Percentiles rank a stretch among this genome's conserved stretches.
These are phyloP conservation scores for Plantago coronopus DNA, from an alignment of 305 asterid genomes.

Conservation along the genomic window DNA sequence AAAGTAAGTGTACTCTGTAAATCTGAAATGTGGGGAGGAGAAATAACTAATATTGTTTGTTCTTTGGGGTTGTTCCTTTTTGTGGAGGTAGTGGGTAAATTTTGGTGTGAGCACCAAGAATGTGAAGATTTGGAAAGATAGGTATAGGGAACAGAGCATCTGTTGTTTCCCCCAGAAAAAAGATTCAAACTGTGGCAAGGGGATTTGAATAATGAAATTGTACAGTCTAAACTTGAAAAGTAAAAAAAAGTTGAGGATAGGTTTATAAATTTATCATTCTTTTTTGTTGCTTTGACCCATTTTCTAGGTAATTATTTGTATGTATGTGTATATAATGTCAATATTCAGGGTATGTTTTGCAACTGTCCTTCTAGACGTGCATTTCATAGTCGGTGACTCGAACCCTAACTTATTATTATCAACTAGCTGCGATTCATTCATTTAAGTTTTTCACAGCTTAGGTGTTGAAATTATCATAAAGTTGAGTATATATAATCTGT, in stretches of 20 bases:
- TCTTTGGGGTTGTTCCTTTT: conserved; percentile 9
- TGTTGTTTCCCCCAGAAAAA: conserved; percentile 31
- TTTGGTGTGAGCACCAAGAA: conserved; percentile 33
- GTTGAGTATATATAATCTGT: too few species aligned
- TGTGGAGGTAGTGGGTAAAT: conserved; percentile 22
- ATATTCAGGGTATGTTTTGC: too few species aligned
- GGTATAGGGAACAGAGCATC: conserved; percentile 49
- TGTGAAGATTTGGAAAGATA: conserved; percentile 50
- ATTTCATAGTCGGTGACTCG: too few species aligned
- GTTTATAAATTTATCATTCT: conserved; percentile 24
- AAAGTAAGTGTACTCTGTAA: conserved; percentile 35
- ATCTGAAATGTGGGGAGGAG: conserved; percentile 33
- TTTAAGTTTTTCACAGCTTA: too few species aligned
- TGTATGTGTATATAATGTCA: too few species aligned
- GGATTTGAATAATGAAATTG: conserved; percentile 54
- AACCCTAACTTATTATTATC: too few species aligned
- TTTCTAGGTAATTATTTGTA: too few species aligned
- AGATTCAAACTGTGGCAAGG: conserved; percentile 37
- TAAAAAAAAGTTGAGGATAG: conserved; percentile 16
- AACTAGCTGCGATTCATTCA: too few species aligned
- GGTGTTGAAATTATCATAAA: too few species aligned
- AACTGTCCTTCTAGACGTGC: too few species aligned
- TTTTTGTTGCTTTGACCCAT: neutral
- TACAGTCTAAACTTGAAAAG: conserved; percentile 47
- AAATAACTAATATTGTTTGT: conserved; percentile 30